Evolutionary conservation across 495 filamentous ascomycete genomes (phyloP).

Genomic region (Hapsidospora chrysogenum): DNA sequence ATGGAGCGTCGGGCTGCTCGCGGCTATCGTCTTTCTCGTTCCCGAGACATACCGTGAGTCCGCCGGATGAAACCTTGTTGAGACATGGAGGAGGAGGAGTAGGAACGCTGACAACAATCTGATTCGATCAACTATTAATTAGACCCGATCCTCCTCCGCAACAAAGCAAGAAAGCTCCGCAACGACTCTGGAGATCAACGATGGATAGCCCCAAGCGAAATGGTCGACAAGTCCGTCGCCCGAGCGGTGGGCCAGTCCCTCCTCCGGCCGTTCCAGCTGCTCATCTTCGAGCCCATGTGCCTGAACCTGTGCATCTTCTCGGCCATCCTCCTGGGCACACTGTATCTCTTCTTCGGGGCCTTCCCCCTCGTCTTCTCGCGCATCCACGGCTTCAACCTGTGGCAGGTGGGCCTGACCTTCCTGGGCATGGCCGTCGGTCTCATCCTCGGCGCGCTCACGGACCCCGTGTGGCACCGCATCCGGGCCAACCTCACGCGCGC

Average conservation of each 20-base stretch:
- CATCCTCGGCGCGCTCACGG: slow-evolving; percentile 47
- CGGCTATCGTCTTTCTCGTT: slow-evolving; percentile 51
- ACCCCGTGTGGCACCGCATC: slow-evolving; percentile 62
- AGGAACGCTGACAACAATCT: background rate
- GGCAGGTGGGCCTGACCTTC: slow-evolving; percentile 71
- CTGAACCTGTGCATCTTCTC: slow-evolving; percentile 71
- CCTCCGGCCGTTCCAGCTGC: slow-evolving; percentile 67
- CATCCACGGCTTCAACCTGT: slow-evolving; percentile 64
- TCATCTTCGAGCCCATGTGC: slow-evolving; percentile 77
- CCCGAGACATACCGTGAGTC: slow-evolving; percentile 76
- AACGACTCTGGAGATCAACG: slow-evolving; percentile 60
- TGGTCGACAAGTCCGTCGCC: slow-evolving; percentile 49
- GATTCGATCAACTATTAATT: background rate
- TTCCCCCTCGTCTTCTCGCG: slow-evolving; percentile 70
- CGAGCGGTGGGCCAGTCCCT: slow-evolving; percentile 53
- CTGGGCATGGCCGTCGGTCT: slow-evolving; percentile 70
- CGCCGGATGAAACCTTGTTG: no score
- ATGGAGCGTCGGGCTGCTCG: slow-evolving; percentile 50
- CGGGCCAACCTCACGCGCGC: slow-evolving; percentile 45
- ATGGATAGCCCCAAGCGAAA: slow-evolving; percentile 73
- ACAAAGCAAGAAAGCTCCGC: slow-evolving; percentile 56
- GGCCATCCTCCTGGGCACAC: slow-evolving; percentile 68
- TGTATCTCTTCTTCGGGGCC: slow-evolving; percentile 93
- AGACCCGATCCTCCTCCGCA: slow-evolving; percentile 49
- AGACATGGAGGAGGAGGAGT: no score